Base-by-base conservation (phyloP, 1,284 basidiomycete genomes). In the Puccinia hordei region DNA sequence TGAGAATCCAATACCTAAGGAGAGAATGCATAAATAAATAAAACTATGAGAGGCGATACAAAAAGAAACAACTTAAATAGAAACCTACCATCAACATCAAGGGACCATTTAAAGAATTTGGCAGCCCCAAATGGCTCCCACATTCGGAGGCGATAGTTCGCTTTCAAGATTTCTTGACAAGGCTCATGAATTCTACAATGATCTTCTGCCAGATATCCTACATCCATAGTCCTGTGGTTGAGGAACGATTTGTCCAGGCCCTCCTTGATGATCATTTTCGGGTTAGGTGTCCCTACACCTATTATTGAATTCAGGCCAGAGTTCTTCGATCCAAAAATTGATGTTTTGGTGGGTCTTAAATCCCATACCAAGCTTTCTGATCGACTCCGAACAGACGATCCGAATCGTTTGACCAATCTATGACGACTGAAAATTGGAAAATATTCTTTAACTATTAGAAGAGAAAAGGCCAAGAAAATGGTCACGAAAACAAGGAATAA, bases 101-200 rank as follows among this genome's bases (percentile, higher is more conserved):
- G 44, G 33, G 49, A 30, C 73, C 59, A 65, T 53, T 76, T 76
- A 24, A 76, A 76, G 35, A 51, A 76, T 53, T 76, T 76, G n/a
- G 24, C 73, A n/a, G 73, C 61, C 27, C 61, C 73, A 66, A 76
- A 76, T 17, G 73, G 73, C 24, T 76, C 61, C 73, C 73, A 76
- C 61, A 76, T 65, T 33, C n/a, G 51, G 30, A 76, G 63, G 15
- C 38, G 73, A 24, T 76, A 76, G 49, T 66, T 66, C 19, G 57
- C 61, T 46, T 76, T 76, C 4, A 65, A 63, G 33, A 76, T 24
- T 13, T 65, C 73, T 38, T 76, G 61, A 53, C 73, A 76, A n/a
- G 73, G 38, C 41, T 65, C 63, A 13, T 63, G 41, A 53, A 38
- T n/a, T 38, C 61, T 35, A 38, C 73, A 76, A 13, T 51, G 30